phyloP scores from a whole-genome alignment of 2,329 filamentous ascomycete species.

The Colletotrichum melonis region DNA sequence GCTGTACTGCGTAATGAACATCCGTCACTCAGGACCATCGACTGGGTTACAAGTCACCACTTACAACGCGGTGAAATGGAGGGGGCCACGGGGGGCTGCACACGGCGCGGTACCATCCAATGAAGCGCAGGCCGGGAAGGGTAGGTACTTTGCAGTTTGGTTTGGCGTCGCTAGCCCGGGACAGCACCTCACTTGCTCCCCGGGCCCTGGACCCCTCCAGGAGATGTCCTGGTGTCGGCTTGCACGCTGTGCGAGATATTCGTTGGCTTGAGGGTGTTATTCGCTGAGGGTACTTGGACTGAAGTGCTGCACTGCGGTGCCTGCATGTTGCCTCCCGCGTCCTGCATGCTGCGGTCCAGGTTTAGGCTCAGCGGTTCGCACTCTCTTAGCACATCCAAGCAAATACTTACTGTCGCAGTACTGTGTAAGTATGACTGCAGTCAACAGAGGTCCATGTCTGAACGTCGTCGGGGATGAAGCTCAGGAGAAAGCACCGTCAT shows the following conservation, averaged over 20 bases:
- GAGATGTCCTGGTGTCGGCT: too few relatives aligned
- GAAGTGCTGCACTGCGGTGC: background rate
- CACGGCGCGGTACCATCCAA: background rate
- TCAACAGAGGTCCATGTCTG: background rate
- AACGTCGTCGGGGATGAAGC: background rate
- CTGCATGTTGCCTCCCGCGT: background rate
- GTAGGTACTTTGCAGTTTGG: background rate
- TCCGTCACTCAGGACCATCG: background rate
- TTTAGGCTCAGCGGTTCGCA: background rate
- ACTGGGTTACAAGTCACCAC: constrained; percentile 6
- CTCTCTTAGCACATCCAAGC: background rate
- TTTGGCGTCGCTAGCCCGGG: background rate
- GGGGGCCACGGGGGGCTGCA: background rate
- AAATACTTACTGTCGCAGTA: too few relatives aligned
- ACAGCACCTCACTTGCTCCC: background rate
- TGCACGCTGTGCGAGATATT: background rate
- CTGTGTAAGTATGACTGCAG: too few relatives aligned
- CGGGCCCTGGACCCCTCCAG: too few relatives aligned
- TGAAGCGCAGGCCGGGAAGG: background rate
- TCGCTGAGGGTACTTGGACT: background rate
- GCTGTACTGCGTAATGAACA: background rate
- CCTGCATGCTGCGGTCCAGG: background rate
- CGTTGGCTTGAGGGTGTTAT: background rate
- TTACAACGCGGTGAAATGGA: background rate
- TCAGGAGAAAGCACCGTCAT: background rate